Base-by-base conservation (phyloP, 2,329 filamentous ascomycete species). In the Graphium sp. region DNA sequence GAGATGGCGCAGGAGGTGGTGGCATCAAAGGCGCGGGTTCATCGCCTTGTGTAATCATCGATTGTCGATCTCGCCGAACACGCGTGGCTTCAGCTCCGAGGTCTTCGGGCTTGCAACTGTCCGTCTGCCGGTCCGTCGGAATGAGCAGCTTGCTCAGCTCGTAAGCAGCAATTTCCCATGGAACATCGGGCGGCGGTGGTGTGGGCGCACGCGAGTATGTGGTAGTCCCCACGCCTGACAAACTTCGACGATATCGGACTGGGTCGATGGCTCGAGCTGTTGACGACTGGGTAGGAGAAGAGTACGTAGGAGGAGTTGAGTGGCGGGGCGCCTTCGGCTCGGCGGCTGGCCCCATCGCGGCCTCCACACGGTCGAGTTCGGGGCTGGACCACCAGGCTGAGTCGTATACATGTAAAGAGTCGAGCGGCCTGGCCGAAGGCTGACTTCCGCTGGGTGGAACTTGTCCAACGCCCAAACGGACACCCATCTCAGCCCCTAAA, bases 281-380 rank as follows among this genome's bases (percentile, higher is more conserved):
- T 23, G 83, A 95, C 0, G 87, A 80, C 35, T 87, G 79, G 0
- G 87, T 95, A 0, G 85, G 82, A 2, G 84, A 82, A 3, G 73
- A 83, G 50, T 85, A 94, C 2, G 80, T 85, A 2, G 80, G 74
- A 7, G 62, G 48, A 14, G 66, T 65, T 10, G 62, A 58, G 34
- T 55, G 56, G 17, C 71, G 68, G 10, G 60, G 49, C 41, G 69
- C 74, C 41, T 53, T 64, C 7, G 55, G 53, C 31, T 61, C 58
- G 5, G 61, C 50, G 4, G 60, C 58, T n/a, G 59, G 53, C 9
- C 58, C 52, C 29, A 71, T 53, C 13, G 72, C 52, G 3, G 58
- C 52, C 39, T 91, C 82, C 9, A 92, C 57, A 31, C 69, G 67
- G 34, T 81, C 73, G 5, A 92, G 60, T 36, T 74, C 62, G 2